These are phyloP conservation scores for Emergomyces pasteurianus DNA, from an alignment of 2,329 filamentous ascomycete genomes.

Conservation along the genomic window DNA sequence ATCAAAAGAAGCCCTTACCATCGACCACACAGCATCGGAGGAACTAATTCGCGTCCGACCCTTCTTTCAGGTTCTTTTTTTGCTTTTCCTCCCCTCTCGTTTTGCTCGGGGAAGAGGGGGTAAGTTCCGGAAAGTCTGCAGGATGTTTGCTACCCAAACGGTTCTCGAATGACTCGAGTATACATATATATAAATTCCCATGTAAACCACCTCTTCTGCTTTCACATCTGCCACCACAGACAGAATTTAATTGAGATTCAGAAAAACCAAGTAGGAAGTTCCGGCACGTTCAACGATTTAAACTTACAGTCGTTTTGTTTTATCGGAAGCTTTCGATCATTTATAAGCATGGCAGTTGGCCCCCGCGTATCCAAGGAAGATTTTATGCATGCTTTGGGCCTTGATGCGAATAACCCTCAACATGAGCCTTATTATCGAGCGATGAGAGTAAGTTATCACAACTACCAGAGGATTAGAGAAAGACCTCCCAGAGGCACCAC, in stretches of 20 bases:
- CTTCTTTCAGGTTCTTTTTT: slow-evolving; percentile 2
- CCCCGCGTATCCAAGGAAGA: slow-evolving; percentile 36
- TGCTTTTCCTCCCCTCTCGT: background rate
- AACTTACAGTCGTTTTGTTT: background rate
- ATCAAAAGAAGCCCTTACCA: background rate
- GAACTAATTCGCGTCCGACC: background rate
- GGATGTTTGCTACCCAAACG: slow-evolving; percentile 6
- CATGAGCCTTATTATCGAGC: slow-evolving; percentile 34
- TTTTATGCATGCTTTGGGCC: slow-evolving; percentile 33
- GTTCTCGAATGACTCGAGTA: slow-evolving; percentile 2
- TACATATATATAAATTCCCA: background rate
- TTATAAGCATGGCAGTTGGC: slow-evolving; percentile 24
- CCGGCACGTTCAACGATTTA: background rate
- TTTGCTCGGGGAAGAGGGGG: background rate
- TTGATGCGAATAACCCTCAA: slow-evolving; percentile 29
- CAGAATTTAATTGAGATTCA: background rate
- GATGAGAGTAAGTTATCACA: slow-evolving; percentile 29
- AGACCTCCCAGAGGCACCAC: background rate
- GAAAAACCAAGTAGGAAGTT: background rate
- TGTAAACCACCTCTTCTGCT: slow-evolving; percentile 1
- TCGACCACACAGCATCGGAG: background rate
- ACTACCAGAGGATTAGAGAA: background rate
- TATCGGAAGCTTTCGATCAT: background rate
- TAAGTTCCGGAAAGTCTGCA: slow-evolving; percentile 4
- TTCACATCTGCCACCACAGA: background rate